Evolutionary conservation across 805 yeast genomes (phyloP), one percentile per base, ranked within the genome.

Genomic region (Groenewaldozyma tartarivorans): DNA sequence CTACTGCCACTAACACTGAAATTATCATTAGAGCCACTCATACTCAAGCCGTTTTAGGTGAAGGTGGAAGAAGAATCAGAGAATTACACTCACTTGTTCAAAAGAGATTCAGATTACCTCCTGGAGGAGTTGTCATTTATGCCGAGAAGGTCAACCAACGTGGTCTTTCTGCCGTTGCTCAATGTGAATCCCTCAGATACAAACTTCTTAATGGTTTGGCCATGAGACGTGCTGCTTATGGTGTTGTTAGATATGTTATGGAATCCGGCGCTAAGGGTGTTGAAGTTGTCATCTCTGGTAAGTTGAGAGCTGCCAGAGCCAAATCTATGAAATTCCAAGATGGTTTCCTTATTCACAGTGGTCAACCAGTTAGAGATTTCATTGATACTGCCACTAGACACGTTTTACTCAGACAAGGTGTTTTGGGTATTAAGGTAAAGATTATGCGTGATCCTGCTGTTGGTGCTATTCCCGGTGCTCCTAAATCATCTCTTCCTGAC

Each of bases 211-310:
- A 82, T 75, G 98, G 98, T 78, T 81, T 92, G 67, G 95, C 97
- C 66, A 87, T 92, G 77, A 87, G 98, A 79, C 86, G 98, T 79
- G 98, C 98, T 61, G 97, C 97, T 63, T 92, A 92, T 86, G 97
- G 97, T 86, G 97, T 92, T 61, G 94, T 92, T 75, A 87, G 98
- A 79, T 85, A 79, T 81, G 96, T 94, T 66, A 92, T 92, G 96
- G 96, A 88, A 73, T 86, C 96, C 55, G 98, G 98, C 74, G 98
- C 98, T 68, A 92, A 92, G 85, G 98, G 98, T 88, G 96, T 94
- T 67, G 98, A 92, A 79, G 98, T 92, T 71, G 97, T 92, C 62
- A 84, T 92, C 67, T 87, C 96, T 60, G 98, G 98, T 81, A 92
- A 92, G 77, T 82, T 94, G 71, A 86, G 96, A 78, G 98, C 96